Evolutionary conservation across 805 yeast species (phyloP), one percentile per base, ranked within the genome.

Genomic region (Ogataea chonburiensis): DNA sequence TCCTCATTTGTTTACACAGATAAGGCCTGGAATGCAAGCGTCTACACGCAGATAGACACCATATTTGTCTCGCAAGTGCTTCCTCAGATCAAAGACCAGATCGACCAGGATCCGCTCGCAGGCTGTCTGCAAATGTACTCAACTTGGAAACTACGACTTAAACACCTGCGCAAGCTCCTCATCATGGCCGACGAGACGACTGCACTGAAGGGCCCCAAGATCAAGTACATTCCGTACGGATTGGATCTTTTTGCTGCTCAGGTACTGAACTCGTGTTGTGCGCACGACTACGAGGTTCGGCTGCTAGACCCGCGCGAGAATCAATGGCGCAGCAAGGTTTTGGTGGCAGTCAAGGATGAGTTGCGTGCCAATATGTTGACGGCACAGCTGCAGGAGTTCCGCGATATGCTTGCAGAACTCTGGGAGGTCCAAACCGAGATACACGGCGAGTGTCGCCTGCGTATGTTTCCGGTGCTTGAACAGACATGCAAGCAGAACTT

Each of bases 101-200:
- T 45, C 8, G 24, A 28, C 19, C 5, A 28, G 7, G 28, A 25
- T 13, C 24, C 38, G 2, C 24, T 25, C 3, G 17, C 12, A 5
- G 28, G 26, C 8, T 45, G 46, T 25, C 8, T 47, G 4, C 7
- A 12, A 1, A 20, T 28, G 31, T 49, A 31, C 26, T 15, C 29
- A 10, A n/a, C 22, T 4, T 51, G 56, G 56, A 31, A 39, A 13
- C 25, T 25, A 3, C 32, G 45, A 10, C 22, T 51, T 1, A 5
- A 19, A 10, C 26, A 31, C 16, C 27, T 51, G 2, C 34, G 27
- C 21, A 24, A 32, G 16, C 8, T 44, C 10, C 35, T 49, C 17
- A 20, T 47, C 31, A 18, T 37, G 14, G 28, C 45, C 7, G 56
- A 50, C 27, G 37, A 42, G 8, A 42, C 47, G 7, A 42, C 49